Base-by-base conservation (phyloP, 192 early-diverging fungal species). In the Polychytrium aggregatum region DNA sequence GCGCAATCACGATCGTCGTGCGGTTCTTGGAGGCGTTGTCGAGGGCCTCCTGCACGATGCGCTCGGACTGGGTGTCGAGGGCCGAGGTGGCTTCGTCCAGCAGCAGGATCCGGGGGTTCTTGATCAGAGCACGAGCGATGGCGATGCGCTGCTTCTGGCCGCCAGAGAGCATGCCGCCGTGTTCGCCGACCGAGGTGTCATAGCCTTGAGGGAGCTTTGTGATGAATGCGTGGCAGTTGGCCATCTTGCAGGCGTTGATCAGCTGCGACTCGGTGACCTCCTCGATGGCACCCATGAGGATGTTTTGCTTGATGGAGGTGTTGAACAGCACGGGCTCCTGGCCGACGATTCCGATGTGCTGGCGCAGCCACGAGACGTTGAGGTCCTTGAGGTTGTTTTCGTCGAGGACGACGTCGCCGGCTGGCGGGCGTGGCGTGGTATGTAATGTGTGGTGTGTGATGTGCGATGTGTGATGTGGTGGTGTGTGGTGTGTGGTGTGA, bases 121-220 rank as follows among this genome's bases (percentile, higher is more conserved):
- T 82, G 40, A 92, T 75, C 27, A 96, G 63, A n/a, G 88, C 87
- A 46, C 92, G 76, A 0, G 92, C 92, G 76, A 98, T 98, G 41
- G 90, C 88, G 60, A 97, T 90, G 50, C 94, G 79, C 70, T 94
- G 89, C 61, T 92, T 92, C 61, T 92, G 89, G 25, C 89, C 89
- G 41, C 88, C 88, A 45, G 81, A 85, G 22, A 92, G 53, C 50
- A 83, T 78, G 9, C 39, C 33, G 21, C 62, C 65, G 37, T 71
- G 60, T 57, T 88, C 86, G 52, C 92, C 92, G 28, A 94, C 87
- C 25, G 57, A 55, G n/a, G 89, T 93, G 44, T 88, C 77, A 42
- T 84, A 79, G 11, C 81, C 81, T 17, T 92, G 59, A 11, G 90
- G 90, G 11, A 94, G 65, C 52, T 81, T 72, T 51, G 64, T 58